Percentiles rank a stretch among this genome's conserved stretches.
These are phyloP conservation scores for Russula sp. DNA, from an alignment of 768 basidiomycete genomes.

Conservation along the genomic window DNA sequence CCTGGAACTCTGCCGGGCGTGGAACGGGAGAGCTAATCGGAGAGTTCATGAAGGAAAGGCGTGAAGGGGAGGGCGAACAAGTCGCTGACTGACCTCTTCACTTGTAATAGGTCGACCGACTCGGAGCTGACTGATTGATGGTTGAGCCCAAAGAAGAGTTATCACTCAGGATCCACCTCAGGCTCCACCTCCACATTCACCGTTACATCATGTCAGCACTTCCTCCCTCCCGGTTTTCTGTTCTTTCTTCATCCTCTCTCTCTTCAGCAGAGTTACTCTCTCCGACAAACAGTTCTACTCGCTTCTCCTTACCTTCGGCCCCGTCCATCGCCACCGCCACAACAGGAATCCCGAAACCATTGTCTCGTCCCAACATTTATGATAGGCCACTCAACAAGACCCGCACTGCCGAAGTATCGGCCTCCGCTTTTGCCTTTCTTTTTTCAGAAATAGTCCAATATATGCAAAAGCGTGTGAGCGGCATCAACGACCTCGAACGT, in stretches of 20 bases:
- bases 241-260: slow-evolving; percentile 54
- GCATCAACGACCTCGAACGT: slow-evolving; percentile 92
- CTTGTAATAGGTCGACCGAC: no score
- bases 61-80: neutral
- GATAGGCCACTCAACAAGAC: slow-evolving; percentile 88
- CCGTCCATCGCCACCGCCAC: slow-evolving; percentile 41
- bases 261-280: slow-evolving; percentile 42
- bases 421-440: slow-evolving; percentile 79
- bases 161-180: no score
- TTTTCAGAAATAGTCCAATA: slow-evolving; percentile 94
- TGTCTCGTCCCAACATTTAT: slow-evolving; percentile 69
- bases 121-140: no score
- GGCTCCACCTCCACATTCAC: neutral
- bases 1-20: slow-evolving; percentile 55
- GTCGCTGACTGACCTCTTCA: slow-evolving; percentile 3
- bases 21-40: slow-evolving; percentile 37
- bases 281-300: slow-evolving; percentile 55
- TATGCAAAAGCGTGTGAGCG: slow-evolving; percentile 90
- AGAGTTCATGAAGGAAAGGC: slow-evolving; percentile 32
- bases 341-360: slow-evolving; percentile 34
- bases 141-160: no score
- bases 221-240: slow-evolving; percentile 60
- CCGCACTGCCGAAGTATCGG: slow-evolving; percentile 74
- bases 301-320: slow-evolving; percentile 63
- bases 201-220: slow-evolving; percentile 38